These are phyloP conservation scores for Pseudopediastrum boryanum DNA, from an alignment of 139 green algal species.

Conservation along the genomic window DNA sequence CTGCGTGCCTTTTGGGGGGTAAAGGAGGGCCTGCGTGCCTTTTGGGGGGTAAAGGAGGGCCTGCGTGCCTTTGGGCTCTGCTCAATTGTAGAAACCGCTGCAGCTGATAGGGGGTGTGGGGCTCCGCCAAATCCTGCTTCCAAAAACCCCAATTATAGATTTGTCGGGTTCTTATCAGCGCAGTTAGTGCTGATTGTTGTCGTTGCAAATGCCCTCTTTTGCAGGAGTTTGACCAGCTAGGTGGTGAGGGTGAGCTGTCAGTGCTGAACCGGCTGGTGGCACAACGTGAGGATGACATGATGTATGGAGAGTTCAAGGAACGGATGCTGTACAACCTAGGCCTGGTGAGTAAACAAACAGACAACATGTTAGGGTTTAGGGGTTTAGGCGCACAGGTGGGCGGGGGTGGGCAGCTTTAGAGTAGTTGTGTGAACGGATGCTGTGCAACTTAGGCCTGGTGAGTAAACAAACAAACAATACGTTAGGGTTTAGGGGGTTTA, in stretches of 20 bases:
- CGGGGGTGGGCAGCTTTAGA: not conserved
- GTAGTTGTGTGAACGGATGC: not conserved
- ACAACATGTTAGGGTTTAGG: not conserved
- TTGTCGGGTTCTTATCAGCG: too few relatives aligned
- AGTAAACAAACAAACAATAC: too few relatives aligned
- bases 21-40: too few relatives aligned
- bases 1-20: too few relatives aligned
- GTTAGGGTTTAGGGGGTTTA: too few relatives aligned
- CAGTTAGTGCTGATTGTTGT: not conserved
- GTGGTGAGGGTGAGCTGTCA: conserved; percentile 48
- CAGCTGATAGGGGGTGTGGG: too few relatives aligned
- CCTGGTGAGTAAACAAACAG: conserved; percentile 41
- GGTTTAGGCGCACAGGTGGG: not conserved
- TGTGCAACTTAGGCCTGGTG: not conserved
- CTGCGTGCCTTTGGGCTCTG: too few relatives aligned
- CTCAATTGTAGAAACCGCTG: too few relatives aligned
- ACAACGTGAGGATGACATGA: conserved; percentile 32
- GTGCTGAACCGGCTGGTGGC: conserved; percentile 37
- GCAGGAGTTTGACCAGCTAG: conserved; percentile 23
- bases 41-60: too few relatives aligned
- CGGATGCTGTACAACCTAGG: conserved; percentile 60
- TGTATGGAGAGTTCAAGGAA: conserved; percentile 43
- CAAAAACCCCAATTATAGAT: too few relatives aligned
- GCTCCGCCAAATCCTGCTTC: too few relatives aligned
- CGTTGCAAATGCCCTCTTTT: not conserved